These are phyloP conservation scores for Sugiyamaella paludigena DNA, from an alignment of 1,139 yeast genomes.

Conservation along the genomic window DNA sequence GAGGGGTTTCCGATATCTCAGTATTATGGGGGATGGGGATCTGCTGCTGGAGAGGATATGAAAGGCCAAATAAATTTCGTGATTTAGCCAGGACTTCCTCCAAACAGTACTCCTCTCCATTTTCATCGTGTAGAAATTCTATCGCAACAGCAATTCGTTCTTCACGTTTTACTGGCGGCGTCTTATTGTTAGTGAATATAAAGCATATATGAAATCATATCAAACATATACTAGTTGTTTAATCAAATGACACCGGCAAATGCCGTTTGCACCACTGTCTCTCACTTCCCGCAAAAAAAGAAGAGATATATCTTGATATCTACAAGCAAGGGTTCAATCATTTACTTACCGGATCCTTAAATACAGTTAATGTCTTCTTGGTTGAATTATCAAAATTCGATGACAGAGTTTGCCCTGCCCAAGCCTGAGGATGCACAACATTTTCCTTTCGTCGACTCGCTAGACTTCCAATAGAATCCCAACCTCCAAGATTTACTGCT, in stretches of 20 bases:
- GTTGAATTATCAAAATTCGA: conserved; percentile 17
- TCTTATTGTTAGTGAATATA: conserved; percentile 4
- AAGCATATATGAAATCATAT: background rate
- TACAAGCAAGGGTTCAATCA: background rate
- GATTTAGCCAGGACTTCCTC: conserved; percentile 59
- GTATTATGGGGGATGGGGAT: conserved; percentile 6
- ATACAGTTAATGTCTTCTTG: conserved; percentile 43
- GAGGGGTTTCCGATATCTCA: conserved; percentile 24
- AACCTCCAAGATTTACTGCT: conserved; percentile 34
- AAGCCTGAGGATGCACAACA: conserved; percentile 52
- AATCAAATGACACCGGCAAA: no score
- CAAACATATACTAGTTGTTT: no score
- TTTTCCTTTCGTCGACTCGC: conserved; percentile 65
- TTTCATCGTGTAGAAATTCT: conserved; percentile 45
- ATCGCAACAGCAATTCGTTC: conserved; percentile 57
- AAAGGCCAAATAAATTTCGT: conserved; percentile 34
- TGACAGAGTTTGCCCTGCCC: conserved; percentile 61
- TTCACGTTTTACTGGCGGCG: conserved; percentile 44
- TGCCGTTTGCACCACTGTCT: no score
- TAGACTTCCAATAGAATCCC: conserved; percentile 55
- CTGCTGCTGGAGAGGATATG: conserved; percentile 19
- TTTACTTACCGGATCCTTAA: conserved; percentile 38
- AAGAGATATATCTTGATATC: no score
- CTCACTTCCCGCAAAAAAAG: no score
- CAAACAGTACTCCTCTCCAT: conserved; percentile 55